Percentiles rank a stretch among this genome's conserved stretches.
Conservation (phyloP, 2,329 filamentous ascomycete genomes). For the Pseudogymnoascus sp. region DNA sequence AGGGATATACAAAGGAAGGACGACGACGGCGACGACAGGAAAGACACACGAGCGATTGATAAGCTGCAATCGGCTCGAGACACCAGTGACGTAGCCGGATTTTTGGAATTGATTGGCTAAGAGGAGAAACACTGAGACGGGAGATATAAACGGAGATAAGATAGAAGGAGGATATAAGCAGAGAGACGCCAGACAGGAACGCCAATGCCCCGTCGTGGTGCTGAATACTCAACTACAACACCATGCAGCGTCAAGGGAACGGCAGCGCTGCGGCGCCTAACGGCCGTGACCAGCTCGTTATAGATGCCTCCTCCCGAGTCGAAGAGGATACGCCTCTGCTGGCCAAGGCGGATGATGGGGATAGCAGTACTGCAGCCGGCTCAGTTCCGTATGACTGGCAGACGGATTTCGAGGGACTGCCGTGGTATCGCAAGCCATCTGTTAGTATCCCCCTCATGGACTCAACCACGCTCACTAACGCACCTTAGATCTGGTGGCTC, state of each 20-base stretch:
- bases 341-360: neutral
- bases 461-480: neutral
- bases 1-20: neutral
- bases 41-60: neutral
- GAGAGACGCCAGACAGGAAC: neutral
- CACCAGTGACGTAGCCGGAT: neutral
- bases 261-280: neutral
- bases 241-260: neutral
- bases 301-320: neutral
- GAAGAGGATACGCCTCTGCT: neutral
- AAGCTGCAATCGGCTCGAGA: neutral
- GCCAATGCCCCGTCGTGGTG: neutral
- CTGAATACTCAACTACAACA: neutral
- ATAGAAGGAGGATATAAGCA: neutral
- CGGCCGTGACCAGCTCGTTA: neutral
- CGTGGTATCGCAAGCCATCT: constrained; percentile 58
- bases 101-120: neutral
- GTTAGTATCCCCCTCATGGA: constrained; percentile 34
- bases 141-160: neutral
- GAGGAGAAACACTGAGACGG: neutral
- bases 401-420: constrained; percentile 52
- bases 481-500: constrained; percentile 69
- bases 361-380: neutral
- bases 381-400: constrained; percentile 38
- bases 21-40: neutral